Conservation (phyloP, 2,329 filamentous ascomycete species). For the Pestalotiopsis sp. region DNA sequence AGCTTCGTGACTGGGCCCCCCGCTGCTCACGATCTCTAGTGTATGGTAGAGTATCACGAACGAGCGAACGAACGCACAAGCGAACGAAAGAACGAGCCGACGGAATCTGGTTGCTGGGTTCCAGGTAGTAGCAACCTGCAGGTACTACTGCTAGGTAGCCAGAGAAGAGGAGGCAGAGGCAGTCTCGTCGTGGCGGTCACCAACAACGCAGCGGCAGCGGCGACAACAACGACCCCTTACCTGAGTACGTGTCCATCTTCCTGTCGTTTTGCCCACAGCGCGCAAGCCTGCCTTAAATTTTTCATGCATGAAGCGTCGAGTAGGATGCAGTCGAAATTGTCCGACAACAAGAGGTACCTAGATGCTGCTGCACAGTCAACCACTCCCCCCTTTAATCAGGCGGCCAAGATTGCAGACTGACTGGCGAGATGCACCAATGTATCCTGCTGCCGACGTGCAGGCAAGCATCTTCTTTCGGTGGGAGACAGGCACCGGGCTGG, state of each 20-base stretch:
- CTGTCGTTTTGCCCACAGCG: neutral
- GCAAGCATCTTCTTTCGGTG: neutral
- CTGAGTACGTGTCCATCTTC: neutral
- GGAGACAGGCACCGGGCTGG: slow-evolving; percentile 1
- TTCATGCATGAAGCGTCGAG: neutral
- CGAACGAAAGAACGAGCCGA: neutral
- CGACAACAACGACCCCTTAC: neutral
- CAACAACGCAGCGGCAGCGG: neutral
- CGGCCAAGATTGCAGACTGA: neutral
- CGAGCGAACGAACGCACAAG: neutral
- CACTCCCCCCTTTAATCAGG: neutral
- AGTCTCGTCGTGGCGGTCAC: neutral
- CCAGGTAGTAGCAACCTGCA: neutral
- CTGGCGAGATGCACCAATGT: neutral
- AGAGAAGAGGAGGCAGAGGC: neutral
- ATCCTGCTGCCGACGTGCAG: neutral
- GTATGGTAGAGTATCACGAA: neutral
- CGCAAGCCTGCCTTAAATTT: neutral
- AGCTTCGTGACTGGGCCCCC: neutral
- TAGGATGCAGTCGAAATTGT: neutral
- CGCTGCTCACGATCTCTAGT: neutral
- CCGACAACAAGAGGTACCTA: neutral
- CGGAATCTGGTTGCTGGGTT: neutral
- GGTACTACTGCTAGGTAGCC: neutral
- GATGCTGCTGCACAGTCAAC: neutral